phyloP scores from a whole-genome alignment of 345 rosid genomes.

The Schrenkiella parvula region DNA sequence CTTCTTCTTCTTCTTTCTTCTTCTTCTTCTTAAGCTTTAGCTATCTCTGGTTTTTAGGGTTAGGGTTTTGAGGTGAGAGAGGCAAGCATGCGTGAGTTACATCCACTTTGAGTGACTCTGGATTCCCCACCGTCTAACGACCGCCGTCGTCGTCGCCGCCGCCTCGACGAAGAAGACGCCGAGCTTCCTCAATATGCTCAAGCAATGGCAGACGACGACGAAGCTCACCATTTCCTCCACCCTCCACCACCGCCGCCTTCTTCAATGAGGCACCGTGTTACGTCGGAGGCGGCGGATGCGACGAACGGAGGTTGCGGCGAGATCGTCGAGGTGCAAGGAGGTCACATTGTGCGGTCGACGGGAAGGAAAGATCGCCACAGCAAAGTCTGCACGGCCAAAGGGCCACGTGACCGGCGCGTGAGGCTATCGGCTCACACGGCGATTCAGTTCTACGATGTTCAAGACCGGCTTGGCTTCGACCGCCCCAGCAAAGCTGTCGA shows the following conservation, averaged over 20 bases:
- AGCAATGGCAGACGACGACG: conserved; percentile 32
- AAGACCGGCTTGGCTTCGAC: conserved; percentile 93
- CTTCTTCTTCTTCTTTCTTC: neutral
- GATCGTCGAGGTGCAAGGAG: conserved; percentile 97
- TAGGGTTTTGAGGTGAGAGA: conserved; percentile 25
- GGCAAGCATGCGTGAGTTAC: conserved; percentile 28
- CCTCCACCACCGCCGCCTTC: conserved; percentile 45
- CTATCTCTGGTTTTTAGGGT: conserved; percentile 17
- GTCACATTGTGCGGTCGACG: conserved; percentile 94
- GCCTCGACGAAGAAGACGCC: conserved; percentile 37
- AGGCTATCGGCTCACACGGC: conserved; percentile 93
- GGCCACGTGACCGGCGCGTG: conserved; percentile 92
- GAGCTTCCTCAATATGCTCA: conserved; percentile 38
- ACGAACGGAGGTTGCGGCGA: conserved; percentile 45
- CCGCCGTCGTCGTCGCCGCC: conserved; percentile 33
- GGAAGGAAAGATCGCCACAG: conserved; percentile 95
- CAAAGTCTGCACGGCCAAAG: conserved; percentile 93
- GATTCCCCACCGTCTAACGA: conserved; percentile 30
- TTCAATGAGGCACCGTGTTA: conserved; percentile 28
- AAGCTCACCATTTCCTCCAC: conserved; percentile 54
- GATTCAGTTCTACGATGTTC: conserved; percentile 94
- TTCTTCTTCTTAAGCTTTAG: conserved; percentile 12
- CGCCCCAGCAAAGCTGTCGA: conserved; percentile 98
- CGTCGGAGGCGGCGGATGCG: conserved; percentile 35
- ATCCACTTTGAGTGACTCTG: conserved; percentile 34